Conservation (phyloP, 768 basidiomycete species). For the Suillus sp. region DNA sequence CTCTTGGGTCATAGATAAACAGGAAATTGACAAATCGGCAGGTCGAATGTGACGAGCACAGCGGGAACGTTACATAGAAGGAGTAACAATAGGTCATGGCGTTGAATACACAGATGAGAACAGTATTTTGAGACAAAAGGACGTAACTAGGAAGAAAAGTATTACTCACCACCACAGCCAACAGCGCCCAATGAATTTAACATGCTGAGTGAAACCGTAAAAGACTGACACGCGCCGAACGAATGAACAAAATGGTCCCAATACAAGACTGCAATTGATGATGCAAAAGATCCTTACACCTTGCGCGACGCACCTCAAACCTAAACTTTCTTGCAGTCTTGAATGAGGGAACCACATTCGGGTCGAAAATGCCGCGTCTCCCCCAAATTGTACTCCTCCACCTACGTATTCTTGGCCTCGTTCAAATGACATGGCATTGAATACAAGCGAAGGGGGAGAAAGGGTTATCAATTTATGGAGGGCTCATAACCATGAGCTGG, state of each 20-base stretch:
- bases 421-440: not conserved
- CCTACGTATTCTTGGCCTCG: not conserved
- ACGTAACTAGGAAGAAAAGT: not conserved
- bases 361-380: not conserved
- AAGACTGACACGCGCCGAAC: constrained; percentile 47
- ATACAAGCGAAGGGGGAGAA: not conserved
- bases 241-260: constrained; percentile 93
- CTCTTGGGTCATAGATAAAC: constrained; percentile 39
- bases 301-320: constrained; percentile 40
- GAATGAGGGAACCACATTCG: not conserved
- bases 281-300: constrained; percentile 72
- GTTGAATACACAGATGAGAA: constrained; percentile 90
- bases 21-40: constrained; percentile 66
- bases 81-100: constrained; percentile 87
- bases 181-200: not conserved
- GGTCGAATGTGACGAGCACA: constrained; percentile 66
- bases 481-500: no score
- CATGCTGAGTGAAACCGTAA: not conserved
- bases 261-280: constrained; percentile 53
- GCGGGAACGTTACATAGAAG: constrained; percentile 86
- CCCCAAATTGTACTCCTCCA: not conserved
- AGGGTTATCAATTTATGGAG: no score
- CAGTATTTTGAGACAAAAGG: not conserved
- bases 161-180: not conserved
- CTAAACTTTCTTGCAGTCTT: not conserved